A percentile compares a stretch with the other conserved stretches of the same genome.
These are phyloP conservation scores for Fusarium proliferatum DNA, from an alignment of 2,329 filamentous ascomycete genomes.

Conservation along the genomic window DNA sequence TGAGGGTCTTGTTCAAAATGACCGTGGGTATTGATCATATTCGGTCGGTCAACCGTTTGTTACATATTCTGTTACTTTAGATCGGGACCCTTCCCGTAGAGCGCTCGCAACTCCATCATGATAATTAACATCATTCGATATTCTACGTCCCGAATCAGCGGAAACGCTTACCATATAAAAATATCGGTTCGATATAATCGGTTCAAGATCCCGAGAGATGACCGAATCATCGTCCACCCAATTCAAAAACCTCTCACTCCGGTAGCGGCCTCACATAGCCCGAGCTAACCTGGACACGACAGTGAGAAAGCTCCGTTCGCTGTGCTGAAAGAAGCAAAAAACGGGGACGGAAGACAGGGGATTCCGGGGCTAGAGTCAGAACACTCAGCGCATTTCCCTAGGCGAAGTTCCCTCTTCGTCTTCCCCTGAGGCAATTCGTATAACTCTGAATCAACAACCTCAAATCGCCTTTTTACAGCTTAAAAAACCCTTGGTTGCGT, in stretches of 20 bases:
- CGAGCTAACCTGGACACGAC: neutral
- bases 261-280: constrained; percentile 21
- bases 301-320: constrained; percentile 15
- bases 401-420: constrained; percentile 8
- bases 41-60: neutral
- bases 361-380: constrained; percentile 22
- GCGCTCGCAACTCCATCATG: constrained; percentile 10
- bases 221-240: constrained; percentile 27
- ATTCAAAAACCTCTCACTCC: constrained; percentile 5
- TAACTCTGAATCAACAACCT: constrained; percentile 25
- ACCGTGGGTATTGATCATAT: neutral
- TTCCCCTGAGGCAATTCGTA: constrained; percentile 33
- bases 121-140: constrained; percentile 7
- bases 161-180: neutral
- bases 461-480: neutral
- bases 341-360: constrained; percentile 31
- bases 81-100: neutral
- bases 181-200: constrained; percentile 19
- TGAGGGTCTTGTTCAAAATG: neutral
- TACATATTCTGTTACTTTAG: neutral
- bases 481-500: neutral
- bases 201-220: constrained; percentile 37
- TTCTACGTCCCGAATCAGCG: neutral
- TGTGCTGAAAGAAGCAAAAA: constrained; percentile 31
- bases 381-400: constrained; percentile 17